phyloP scores from a whole-genome alignment of 495 filamentous ascomycete genomes.

The Cercophora scortea region DNA sequence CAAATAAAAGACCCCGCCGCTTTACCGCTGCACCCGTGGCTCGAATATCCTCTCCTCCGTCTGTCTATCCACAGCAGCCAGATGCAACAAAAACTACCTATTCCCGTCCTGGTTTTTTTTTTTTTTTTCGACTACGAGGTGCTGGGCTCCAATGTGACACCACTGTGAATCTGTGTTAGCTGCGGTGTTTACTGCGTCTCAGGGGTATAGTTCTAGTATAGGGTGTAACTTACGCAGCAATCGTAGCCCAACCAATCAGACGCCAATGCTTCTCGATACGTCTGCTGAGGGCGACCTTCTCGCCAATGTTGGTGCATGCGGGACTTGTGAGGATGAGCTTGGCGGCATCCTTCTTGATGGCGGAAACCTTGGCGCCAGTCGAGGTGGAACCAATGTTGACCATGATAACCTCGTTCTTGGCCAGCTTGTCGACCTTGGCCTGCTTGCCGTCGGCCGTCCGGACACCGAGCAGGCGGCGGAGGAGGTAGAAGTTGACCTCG shows the following conservation, averaged over 20 bases:
- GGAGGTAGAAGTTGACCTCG: conserved; percentile 97
- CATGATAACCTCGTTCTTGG: conserved; percentile 98
- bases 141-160: conserved; percentile 36
- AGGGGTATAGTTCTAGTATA: no score
- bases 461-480: conserved; percentile 89
- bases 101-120: neutral
- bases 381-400: conserved; percentile 98
- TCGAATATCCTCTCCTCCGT: neutral
- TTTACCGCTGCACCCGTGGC: neutral
- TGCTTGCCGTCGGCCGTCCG: conserved; percentile 98
- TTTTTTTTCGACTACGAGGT: conserved; percentile 7
- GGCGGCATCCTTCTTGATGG: conserved; percentile 94
- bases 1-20: neutral
- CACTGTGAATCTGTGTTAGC: conserved; percentile 12
- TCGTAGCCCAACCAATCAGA: conserved; percentile 95
- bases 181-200: no score
- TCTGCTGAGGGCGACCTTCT: conserved; percentile 93
- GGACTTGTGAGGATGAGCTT: conserved; percentile 73
- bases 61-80: neutral
- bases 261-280: conserved; percentile 99
- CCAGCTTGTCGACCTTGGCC: conserved; percentile 93
- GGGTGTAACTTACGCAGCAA: conserved; percentile 43
- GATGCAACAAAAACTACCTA: no score
- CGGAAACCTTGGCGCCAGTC: conserved; percentile 88
- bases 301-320: conserved; percentile 86